phyloP scores from a whole-genome alignment of 164 flowering plant genomes.

The Vitis vinifera region ASM3070453v1 NC_081809.1:3206001-3206500 shows the following conservation, averaged over 20 bases:
- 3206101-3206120: constrained; percentile 42
- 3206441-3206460: background rate
- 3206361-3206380: constrained; percentile 87
- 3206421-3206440: constrained; percentile 14
- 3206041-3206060: constrained; percentile 37
- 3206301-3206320: background rate
- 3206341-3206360: constrained; percentile 96
- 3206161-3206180: constrained; percentile 54
- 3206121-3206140: constrained; percentile 30
- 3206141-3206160: constrained; percentile 39
- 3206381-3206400: constrained; percentile 86
- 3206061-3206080: constrained; percentile 43
- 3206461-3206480: background rate
- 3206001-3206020: constrained; percentile 47
- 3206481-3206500: background rate
- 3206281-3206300: constrained; percentile 1
- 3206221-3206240: constrained; percentile 87
- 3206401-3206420: constrained; percentile 93
- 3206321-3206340: constrained; percentile 51
- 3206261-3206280: constrained; percentile 3
- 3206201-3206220: constrained; percentile 65
- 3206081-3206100: constrained; percentile 24
- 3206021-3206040: constrained; percentile 38
- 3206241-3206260: background rate
- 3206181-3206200: constrained; percentile 49